Percentiles rank a stretch among this genome's conserved stretches.
phyloP scores from a whole-genome alignment of 2,329 filamentous ascomycete genomes.

The Fusarium sp. region DNA sequence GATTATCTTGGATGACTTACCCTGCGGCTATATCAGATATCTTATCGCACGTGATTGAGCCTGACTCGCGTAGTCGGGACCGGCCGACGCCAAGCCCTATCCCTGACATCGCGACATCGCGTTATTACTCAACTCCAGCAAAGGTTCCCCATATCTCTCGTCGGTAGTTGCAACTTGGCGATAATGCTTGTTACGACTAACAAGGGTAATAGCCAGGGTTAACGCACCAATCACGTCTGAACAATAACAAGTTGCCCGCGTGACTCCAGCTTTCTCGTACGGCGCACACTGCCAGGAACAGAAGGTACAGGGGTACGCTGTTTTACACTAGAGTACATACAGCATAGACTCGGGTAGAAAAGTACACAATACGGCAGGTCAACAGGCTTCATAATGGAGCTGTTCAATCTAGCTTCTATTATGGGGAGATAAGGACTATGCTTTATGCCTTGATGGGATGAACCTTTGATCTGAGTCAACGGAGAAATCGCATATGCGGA shows the following conservation, averaged over 20 bases:
- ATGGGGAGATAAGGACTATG: neutral
- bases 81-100: neutral
- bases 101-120: neutral
- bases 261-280: constrained; percentile 11
- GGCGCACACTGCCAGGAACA: constrained; percentile 4
- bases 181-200: neutral
- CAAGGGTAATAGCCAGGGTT: neutral
- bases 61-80: neutral
- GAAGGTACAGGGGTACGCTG: constrained; percentile 12
- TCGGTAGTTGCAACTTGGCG: neutral
- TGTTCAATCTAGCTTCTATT: neutral
- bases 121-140: neutral
- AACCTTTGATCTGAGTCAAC: constrained; percentile 8
- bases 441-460: constrained; percentile 2
- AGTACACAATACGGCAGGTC: constrained; percentile 25
- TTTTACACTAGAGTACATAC: neutral
- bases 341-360: neutral
- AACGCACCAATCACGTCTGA: neutral
- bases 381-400: neutral
- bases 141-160: neutral
- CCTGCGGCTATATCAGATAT: neutral
- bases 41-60: neutral
- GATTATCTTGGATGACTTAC: no score
- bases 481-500: constrained; percentile 10
- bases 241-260: neutral